Base-by-base conservation (phyloP, 805 yeast species). In the Candida rishiriensis region DNA sequence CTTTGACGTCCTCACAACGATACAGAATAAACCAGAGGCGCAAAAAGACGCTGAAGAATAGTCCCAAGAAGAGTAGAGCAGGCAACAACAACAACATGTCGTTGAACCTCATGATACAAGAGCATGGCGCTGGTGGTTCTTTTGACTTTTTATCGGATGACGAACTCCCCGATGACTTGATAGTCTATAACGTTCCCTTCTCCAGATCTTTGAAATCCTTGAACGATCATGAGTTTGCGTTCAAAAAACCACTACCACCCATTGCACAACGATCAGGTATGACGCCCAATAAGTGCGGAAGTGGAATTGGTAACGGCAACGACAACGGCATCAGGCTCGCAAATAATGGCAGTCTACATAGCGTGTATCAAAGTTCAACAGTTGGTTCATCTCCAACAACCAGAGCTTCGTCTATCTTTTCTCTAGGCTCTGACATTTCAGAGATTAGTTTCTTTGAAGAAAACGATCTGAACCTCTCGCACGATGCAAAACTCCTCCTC, bases 121-220 rank as follows among this genome's bases (percentile, higher is more conserved):
- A 43, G 21, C 15, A 34, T 10, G 42, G 38, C 18, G 30, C 44
- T 9, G 43, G 48, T 7, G 26, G 59, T 29, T 62, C 63, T 34
- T 60, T 64, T 14, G 73, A 68, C 38, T 60, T 55, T 15, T 42
- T 64, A 7, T 78, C 76, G 14, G 83, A 79, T 50, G 79, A 76
- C 46, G 75, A 77, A 45, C 62, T 78, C 35, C 80, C 80, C 1
- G 78, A 72, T 36, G 74, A 74, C 43, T 62, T 72, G 17, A 68
- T 74, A 17, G 75, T 82, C 46, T 83, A 68, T 62, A 82, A 83
- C 52, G 85, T 83, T 15, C 89, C 89, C 3, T 62, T 79, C 41
- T 72, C 85, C 0, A 81, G 78, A 39, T 73, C 84, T 0, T 61
- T 81, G 15, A 67, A 60, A 6, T 61, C 71, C 11, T 50, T 69